Evolutionary conservation across 73 alveolate species (phyloP).

Genomic region (Symbiodinium natans): DNA sequence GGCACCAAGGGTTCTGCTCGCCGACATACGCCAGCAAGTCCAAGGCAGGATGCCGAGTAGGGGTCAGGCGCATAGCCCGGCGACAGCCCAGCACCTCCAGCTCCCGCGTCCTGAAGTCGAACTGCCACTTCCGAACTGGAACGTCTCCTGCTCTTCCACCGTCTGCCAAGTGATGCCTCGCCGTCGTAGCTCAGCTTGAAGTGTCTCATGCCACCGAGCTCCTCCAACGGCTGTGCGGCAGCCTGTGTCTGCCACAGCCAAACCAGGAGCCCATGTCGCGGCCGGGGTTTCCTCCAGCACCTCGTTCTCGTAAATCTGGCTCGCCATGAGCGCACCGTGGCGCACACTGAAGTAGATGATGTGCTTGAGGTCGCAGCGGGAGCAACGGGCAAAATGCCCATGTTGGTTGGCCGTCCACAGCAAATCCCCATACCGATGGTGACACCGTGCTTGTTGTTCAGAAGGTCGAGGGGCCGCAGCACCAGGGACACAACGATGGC

Average conservation of each 20-base stretch:
- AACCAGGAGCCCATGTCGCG: not conserved
- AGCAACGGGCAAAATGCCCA: constrained; percentile 31
- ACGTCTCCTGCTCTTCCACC: not conserved
- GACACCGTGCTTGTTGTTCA: not conserved
- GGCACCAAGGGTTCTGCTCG: not conserved
- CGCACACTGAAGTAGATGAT: constrained; percentile 8
- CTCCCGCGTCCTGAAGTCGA: not conserved
- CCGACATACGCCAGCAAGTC: not conserved
- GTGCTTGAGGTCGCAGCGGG: constrained; percentile 21
- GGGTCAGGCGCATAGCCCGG: not conserved
- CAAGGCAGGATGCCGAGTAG: not conserved
- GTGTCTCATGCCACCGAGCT: not conserved
- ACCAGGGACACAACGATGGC: not conserved
- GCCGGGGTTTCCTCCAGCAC: too few relatives aligned
- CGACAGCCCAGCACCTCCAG: not conserved
- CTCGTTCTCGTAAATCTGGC: too few relatives aligned
- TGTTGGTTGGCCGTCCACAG: constrained; percentile 38
- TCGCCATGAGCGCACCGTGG: constrained; percentile 27
- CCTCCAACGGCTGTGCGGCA: not conserved
- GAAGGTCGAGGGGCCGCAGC: not conserved
- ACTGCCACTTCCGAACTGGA: not conserved
- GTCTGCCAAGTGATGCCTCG: not conserved
- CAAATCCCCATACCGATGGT: not conserved
- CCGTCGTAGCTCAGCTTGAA: not conserved
- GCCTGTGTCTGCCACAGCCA: not conserved